Conservation (phyloP, 2,329 filamentous ascomycete genomes). For the Stemphylium beticola region DNA sequence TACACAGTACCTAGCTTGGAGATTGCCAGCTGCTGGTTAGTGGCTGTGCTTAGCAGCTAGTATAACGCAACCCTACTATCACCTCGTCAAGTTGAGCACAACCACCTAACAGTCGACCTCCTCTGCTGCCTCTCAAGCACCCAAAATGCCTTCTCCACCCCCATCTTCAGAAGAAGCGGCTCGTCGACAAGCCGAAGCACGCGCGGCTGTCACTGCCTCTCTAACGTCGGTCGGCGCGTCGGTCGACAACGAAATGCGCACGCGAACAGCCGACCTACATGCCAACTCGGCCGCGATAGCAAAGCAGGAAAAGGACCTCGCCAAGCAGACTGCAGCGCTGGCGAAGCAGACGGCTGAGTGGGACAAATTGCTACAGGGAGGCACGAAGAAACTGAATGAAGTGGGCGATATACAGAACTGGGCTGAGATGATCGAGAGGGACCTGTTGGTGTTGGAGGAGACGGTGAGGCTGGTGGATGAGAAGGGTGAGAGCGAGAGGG, state of each 20-base stretch:
- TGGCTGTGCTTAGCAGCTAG: not conserved
- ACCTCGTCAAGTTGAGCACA: not conserved
- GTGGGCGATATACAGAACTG: conserved; percentile 84
- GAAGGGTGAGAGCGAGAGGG: conserved; percentile 20
- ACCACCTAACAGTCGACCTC: not conserved
- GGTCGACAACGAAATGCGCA: conserved; percentile 71
- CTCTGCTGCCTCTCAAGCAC: not conserved
- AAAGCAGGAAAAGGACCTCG: conserved; percentile 71
- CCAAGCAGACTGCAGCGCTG: conserved; percentile 65
- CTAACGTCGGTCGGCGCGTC: conserved; percentile 67
- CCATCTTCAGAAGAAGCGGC: conserved; percentile 33
- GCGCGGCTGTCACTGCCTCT: conserved; percentile 58
- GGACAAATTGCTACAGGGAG: conserved; percentile 66
- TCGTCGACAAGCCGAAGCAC: conserved; percentile 55
- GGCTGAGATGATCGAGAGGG: conserved; percentile 75
- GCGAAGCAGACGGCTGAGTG: conserved; percentile 70
- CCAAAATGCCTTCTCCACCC: conserved; percentile 36
- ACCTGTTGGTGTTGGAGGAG: conserved; percentile 50
- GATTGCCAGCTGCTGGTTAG: not conserved
- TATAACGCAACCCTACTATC: not conserved
- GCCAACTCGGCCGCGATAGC: conserved; percentile 69
- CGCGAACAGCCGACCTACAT: conserved; percentile 73
- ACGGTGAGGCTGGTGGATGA: conserved; percentile 47
- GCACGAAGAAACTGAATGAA: conserved; percentile 73
- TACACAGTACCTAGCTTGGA: not conserved